Evolutionary conservation across 2,329 filamentous ascomycete species (phyloP).

Genomic region (Fusarium sterilihyphosum): DNA sequence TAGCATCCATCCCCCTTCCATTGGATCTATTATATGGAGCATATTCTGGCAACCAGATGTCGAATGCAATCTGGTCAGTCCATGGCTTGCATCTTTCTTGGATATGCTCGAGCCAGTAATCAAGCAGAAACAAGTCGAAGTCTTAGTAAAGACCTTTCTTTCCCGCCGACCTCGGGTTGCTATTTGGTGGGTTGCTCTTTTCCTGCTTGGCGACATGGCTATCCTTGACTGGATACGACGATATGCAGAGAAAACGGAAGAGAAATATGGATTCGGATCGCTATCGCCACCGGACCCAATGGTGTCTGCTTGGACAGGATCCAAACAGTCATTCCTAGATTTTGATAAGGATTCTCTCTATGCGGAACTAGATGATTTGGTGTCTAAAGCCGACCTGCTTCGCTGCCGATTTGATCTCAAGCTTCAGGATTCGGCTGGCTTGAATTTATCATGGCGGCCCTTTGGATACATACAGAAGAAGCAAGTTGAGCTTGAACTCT

Average conservation of each 20-base stretch:
- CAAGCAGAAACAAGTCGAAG: background rate
- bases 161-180: background rate
- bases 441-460: background rate
- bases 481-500: background rate
- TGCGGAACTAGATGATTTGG: background rate
- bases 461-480: background rate
- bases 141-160: background rate
- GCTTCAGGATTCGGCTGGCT: background rate
- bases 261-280: background rate
- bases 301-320: background rate
- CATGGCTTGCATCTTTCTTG: background rate
- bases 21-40: slow-evolving; percentile 3
- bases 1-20: background rate
- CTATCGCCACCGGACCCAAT: background rate
- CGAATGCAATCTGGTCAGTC: slow-evolving; percentile 1
- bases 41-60: slow-evolving; percentile 5
- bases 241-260: background rate
- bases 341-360: background rate
- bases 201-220: background rate
- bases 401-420: background rate
- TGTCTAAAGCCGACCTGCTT: background rate
- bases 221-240: background rate
- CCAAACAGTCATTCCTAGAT: background rate
- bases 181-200: background rate
- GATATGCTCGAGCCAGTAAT: background rate